Evolutionary conservation across 371 early-diverging fungal species (phyloP), one percentile per base, ranked within the genome.

Genomic region (Apophysomyces variabilis): DNA sequence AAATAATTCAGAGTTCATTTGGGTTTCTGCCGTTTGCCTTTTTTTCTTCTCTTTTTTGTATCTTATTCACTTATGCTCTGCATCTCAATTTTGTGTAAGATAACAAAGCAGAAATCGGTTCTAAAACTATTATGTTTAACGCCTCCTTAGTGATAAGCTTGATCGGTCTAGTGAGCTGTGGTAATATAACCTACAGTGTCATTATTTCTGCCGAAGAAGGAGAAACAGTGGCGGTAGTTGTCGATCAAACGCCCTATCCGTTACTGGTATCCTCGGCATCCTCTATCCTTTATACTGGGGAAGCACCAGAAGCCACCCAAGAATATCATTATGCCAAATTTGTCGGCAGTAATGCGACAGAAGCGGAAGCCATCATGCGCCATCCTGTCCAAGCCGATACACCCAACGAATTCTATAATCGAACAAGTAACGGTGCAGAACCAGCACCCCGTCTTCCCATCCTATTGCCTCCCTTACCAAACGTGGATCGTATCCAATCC

Each of bases 391-490:
- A 14, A 6, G 60, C 26, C 5, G 35, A 38, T 9, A 74, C 74
- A 16, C 62, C 61, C 11, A 62, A 67, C 26, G 70, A 74, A 26
- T 67, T 67, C 18, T 74, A 62, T 54, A 70, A 67, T 32, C 64
- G 70, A 7, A 57, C 65, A 7, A 54, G 61, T 38, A 69, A 62
- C 21, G 35, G 36, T 5, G 44, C 21, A 26, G 9, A 66, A 5
- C 1, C 58, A 5, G 16, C 38, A 0, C 32, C 32, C 32, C 38
- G 18, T 11, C 43, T 71, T 0, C 71, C 67, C 0, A 56, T 16
- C 46, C 18, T 70, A 0, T 57, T 67, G 13, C 64, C 70, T 9
- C 46, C 50, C 6, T 43, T 74, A 11, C 67, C 73, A 8, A 18
- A n/a, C 6, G 61, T 74, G 1, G 13, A 74, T 38, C 74, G 74